Evolutionary conservation across 345 rosid genomes (phyloP), one percentile per base, ranked within the genome.

Genomic region (Salix viminalis): DNA sequence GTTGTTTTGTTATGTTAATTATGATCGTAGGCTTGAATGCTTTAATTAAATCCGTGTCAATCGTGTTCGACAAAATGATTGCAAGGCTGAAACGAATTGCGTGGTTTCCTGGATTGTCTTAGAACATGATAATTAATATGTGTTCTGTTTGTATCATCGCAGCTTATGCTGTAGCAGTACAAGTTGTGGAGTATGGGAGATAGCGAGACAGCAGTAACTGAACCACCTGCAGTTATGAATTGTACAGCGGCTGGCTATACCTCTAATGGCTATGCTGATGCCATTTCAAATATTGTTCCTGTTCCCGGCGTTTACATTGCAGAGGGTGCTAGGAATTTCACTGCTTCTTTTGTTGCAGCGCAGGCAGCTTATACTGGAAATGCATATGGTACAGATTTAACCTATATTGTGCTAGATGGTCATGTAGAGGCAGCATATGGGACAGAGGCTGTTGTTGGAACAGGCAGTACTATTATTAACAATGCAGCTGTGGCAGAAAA

Each of bases 121-220:
- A 39, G 42, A 39, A 39, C 42, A 44, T 44, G 26, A n/a, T 19
- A 8, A 56, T 56, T 11, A 56, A 10, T 8, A 1, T 56, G 24
- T 56, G 69, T 30, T 28, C 24, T 48, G n/a, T 62, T 42, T 75
- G 18, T 81, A 69, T 74, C 62, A 19, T 58, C 85, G 84, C 86
- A 84, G 89, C 61, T 84, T 69, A 26, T 14, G 39, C 48, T 7
- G 34, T 76, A 44, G 50, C 54, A 67, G 69, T 52, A 62, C 26
- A 66, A 77, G 46, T 32, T 73, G 58, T 64, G 65, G 8, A 73
- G 48, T 74, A 91, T 91, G 97, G 97, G 89, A 76, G 96, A 92
- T 65, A 85, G 90, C 65, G 91, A 92, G 71, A 79, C 88, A 50
- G 81, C 85, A 68, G 89, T 85, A 81, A 70, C 94, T 6, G 89